Evolutionary conservation across 2,329 filamentous ascomycete species (phyloP), one percentile per base, ranked within the genome.

Genomic region (Canariomyces notabilis): DNA sequence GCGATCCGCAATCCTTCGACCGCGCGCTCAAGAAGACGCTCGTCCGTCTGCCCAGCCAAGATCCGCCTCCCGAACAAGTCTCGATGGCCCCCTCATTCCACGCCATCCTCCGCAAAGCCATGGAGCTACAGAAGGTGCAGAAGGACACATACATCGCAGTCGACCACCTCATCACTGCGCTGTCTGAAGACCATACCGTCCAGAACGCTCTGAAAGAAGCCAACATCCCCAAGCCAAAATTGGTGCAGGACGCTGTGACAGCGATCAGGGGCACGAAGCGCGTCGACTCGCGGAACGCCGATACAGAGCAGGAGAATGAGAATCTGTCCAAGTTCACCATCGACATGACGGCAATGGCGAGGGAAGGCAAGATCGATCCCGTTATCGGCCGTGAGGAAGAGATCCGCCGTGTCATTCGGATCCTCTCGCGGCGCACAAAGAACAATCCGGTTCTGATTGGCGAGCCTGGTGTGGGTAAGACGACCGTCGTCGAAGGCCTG

Each of bases 401-500:
- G 66, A 96, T 96, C 59, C 79, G 91, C 61, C 79, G 91, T 61
- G 90, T 95, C 19, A 82, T 97, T 57, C 83, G 91, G 48, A 97
- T 97, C 54, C 73, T 97, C 52, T 95, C 89, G 29, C 79, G 93
- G 64, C 80, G 91, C 63, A 97, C 91, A 52, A 97, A 97, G 79
- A 97, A 98, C 76, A 98, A 98, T 68, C 93, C 93, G 2, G 91
- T 97, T 39, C 79, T 98, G 56, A 97, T 98, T 55, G 93, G 93
- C 72, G 90, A 97, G 64, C 91, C 93, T 29, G 93, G 93, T 82
- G 93, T 97, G 19, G 93, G 93, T 63, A 98, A 98, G 75, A 98
- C 93, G 4, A 96, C 93, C 5, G 90, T 98, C 46, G 89, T 97
- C 40, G 93, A 98, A 72, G 93, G 93, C 60, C 77, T 98, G 49